Base-by-base conservation (phyloP, 2,329 filamentous ascomycete genomes). In the Colletotrichum destructivum region DNA sequence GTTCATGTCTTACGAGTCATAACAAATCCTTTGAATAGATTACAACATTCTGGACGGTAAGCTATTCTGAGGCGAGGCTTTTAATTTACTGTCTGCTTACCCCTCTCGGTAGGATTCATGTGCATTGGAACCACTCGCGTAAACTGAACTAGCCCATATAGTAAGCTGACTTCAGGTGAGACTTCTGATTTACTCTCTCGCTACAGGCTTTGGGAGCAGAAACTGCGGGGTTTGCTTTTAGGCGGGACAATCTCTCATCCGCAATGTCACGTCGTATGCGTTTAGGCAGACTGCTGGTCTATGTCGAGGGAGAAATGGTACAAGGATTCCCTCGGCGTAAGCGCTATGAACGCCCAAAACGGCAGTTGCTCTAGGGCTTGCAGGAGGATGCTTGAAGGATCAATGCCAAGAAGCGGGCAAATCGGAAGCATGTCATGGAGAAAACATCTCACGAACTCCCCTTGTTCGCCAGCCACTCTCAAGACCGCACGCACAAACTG, bases 241-340 rank as follows among this genome's bases (percentile, higher is more conserved):
- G 63, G 35, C 31, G n/a, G 31, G n/a, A 59, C n/a, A 44, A 42
- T 66, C 46, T 1, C 40, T 44, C 31, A 9, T 61, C 55, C 42
- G 65, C 60, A 13, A 69, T 69, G 66, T 52, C 21, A 64, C 60
- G 26, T 52, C 3, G 44, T 64, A 21, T 18, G 31, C 31, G 44
- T 56, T 44, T 64, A 16, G 59, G 31, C 35, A 51, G 18, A 35
- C 38, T 2, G 18, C 31, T 23, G 23, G 46, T 47, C 12, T 16
- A 12, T 21, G 18, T 47, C 13, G 2, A 64, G 44, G 4, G 49
- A 16, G 2, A 64, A 3, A 57, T 35, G n/a, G 12, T 21, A 6
- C 60, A 21, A 47, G 8, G 21, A 9, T 51, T 56, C 26, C 12
- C 66, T 69, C 42, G 60, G 66, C 66, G 60, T 69, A 64, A 69